Percentiles rank a stretch among this genome's conserved stretches.
Evolutionary conservation across 345 rosid genomes (phyloP).

Genomic region (Sonneratia alba): DNA sequence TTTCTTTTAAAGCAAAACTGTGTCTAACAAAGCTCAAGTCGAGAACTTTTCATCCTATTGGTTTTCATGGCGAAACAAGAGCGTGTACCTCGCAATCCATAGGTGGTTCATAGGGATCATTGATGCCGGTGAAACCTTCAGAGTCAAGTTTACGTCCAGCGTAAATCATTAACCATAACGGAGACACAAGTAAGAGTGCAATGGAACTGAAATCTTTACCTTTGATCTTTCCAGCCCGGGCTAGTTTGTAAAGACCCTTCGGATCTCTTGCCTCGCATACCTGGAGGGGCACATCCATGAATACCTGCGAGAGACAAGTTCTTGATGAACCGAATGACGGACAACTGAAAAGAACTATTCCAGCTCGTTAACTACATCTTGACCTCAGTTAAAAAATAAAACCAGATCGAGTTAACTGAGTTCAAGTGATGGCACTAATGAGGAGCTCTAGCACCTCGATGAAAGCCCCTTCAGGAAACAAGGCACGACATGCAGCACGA

Average conservation of each 20-base stretch:
- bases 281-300: constrained; percentile 59
- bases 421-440: background rate
- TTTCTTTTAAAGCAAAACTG: background rate
- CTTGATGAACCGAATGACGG: background rate
- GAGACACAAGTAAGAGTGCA: background rate
- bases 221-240: constrained; percentile 78
- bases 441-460: constrained; percentile 37
- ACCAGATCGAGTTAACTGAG: background rate
- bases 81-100: constrained; percentile 41
- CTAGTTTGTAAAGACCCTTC: constrained; percentile 75
- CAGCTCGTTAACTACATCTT: background rate
- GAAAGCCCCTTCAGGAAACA: constrained; percentile 64
- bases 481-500: constrained; percentile 49
- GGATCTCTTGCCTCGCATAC: constrained; percentile 79
- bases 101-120: constrained; percentile 68
- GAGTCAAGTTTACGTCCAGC: constrained; percentile 1
- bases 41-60: background rate
- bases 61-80: background rate
- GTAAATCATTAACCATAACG: background rate
- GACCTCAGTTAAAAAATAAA: background rate
- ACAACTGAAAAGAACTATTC: background rate
- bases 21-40: background rate
- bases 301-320: constrained; percentile 28
- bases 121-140: constrained; percentile 62
- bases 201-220: constrained; percentile 19